Evolutionary conservation across 345 rosid genomes (phyloP).

Genomic region (Populus nigra): DNA sequence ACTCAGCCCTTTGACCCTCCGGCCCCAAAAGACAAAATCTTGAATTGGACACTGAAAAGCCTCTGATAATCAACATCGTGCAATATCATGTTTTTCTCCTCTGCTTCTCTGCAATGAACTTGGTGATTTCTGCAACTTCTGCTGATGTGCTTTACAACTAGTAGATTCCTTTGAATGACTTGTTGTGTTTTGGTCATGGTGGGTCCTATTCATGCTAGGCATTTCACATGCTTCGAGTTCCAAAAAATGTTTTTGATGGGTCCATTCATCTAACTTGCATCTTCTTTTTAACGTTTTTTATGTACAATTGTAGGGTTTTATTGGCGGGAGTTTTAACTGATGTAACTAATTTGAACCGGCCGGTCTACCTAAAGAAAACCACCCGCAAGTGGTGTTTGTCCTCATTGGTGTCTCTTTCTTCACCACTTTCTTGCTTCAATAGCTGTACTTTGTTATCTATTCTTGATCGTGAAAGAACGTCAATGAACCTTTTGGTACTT

Average conservation of each 20-base stretch:
- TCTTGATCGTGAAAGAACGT: constrained; percentile 21
- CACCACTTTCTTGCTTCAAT: constrained; percentile 1
- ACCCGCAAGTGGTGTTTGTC: constrained; percentile 16
- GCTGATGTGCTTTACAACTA: not conserved
- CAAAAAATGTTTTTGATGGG: not conserved
- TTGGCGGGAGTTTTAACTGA: constrained; percentile 3
- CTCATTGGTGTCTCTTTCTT: constrained; percentile 5
- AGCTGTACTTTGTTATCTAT: constrained; percentile 19
- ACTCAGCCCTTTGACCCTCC: not conserved
- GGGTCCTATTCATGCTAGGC: not conserved
- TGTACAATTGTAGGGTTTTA: not conserved
- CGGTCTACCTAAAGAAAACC: not conserved
- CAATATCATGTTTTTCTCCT: not conserved
- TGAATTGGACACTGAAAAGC: not conserved
- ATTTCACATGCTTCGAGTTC: constrained; percentile 1
- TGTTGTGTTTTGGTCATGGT: not conserved
- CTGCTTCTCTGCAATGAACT: not conserved
- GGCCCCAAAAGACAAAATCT: not conserved
- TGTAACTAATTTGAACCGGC: constrained; percentile 4
- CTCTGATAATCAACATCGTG: not conserved
- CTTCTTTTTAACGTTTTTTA: not conserved
- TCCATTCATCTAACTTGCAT: not conserved
- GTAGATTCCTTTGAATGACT: not conserved
- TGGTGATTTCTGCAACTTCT: not conserved
- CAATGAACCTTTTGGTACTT: constrained; percentile 12